Conservation (phyloP, 768 basidiomycete species). For the Tylopilus rubrobrunneus region DNA sequence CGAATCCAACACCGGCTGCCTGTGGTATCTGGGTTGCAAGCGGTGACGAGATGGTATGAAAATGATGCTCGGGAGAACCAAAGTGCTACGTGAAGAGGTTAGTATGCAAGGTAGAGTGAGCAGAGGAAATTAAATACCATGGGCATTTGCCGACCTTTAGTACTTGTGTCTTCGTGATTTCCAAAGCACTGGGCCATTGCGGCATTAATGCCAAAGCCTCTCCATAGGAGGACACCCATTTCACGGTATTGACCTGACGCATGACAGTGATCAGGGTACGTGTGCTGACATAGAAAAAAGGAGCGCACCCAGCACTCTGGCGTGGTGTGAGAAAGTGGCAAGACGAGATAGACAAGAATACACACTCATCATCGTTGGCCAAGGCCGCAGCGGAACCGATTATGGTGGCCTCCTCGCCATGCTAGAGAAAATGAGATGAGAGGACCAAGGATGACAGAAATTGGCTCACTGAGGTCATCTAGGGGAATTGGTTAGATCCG, state of each 20-base stretch:
- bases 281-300: background rate
- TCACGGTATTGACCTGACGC: constrained; percentile 83
- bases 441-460: background rate
- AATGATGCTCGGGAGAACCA: constrained; percentile 78
- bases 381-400: constrained; percentile 88
- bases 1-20: constrained; percentile 90
- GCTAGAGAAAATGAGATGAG: constrained; percentile 36
- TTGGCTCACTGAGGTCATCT: constrained; percentile 79
- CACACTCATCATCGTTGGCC: constrained; percentile 80
- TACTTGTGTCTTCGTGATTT: constrained; percentile 71
- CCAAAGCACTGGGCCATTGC: constrained; percentile 93
- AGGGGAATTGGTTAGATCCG: constrained; percentile 8
- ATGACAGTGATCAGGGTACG: background rate
- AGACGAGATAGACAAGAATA: constrained; percentile 4
- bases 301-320: constrained; percentile 66
- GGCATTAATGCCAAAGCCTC: constrained; percentile 74
- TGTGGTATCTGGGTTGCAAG: constrained; percentile 94
- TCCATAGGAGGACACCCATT: constrained; percentile 87
- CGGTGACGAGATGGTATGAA: constrained; percentile 92
- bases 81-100: constrained; percentile 61
- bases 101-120: background rate
- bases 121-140: constrained; percentile 50
- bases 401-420: constrained; percentile 90
- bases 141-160: constrained; percentile 92
- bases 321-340: constrained; percentile 6